Conservation (phyloP, 805 yeast genomes). For the Myxozyma melibiosi region DNA sequence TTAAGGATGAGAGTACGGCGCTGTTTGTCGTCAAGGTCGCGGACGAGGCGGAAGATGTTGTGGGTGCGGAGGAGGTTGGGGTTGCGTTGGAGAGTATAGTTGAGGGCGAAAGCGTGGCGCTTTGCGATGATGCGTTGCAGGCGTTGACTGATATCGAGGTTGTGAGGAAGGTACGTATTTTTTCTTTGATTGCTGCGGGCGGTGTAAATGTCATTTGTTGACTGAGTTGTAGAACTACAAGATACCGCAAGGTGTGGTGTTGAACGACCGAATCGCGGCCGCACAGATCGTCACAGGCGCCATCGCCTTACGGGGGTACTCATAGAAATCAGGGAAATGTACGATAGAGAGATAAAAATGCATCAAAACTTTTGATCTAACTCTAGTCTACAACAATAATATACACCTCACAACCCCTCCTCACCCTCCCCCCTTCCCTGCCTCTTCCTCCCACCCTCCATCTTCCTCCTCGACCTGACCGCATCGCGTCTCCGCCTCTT, state of each 20-base stretch:
- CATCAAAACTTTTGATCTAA: neutral
- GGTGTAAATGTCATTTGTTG: neutral
- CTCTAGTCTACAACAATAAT: neutral
- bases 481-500: conserved; percentile 77
- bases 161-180: conserved; percentile 16
- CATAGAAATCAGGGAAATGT: conserved; percentile 1
- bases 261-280: conserved; percentile 5
- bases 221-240: conserved; percentile 23
- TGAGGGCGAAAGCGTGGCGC: conserved; percentile 28
- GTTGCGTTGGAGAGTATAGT: conserved; percentile 33
- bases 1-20: conserved; percentile 52
- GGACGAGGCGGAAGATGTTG: conserved; percentile 3
- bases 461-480: conserved; percentile 51
- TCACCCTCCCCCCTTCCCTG: neutral
- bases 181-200: too few species aligned
- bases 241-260: conserved; percentile 16
- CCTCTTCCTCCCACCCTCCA: conserved; percentile 21
- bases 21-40: conserved; percentile 56
- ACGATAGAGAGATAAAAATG: neutral
- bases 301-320: conserved; percentile 28
- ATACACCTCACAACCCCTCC: neutral
- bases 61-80: neutral
- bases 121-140: conserved; percentile 12
- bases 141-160: conserved; percentile 14
- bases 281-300: conserved; percentile 23